Base-by-base conservation (phyloP, 1,284 basidiomycete species). In the Cryptococcus sp. region DNA sequence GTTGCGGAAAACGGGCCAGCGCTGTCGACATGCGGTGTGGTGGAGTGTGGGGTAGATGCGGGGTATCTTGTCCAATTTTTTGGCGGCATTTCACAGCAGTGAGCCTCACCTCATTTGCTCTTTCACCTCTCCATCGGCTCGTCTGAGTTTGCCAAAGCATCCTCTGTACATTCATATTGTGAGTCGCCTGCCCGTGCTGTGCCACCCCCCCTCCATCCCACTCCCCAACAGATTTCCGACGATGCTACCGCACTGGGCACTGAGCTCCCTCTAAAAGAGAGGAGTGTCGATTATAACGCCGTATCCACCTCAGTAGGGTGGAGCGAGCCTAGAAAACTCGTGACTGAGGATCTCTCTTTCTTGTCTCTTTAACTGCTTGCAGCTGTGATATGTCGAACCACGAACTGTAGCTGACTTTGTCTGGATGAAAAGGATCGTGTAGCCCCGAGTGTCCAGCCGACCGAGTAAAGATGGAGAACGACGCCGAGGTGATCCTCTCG, bases 241-340 rank as follows among this genome's bases (percentile, higher is more conserved):
- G 74, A 76, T 73, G 74, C 54, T 68, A 66, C 63, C 68, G 75
- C 75, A 77, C 75, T 77, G 76, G 76, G 76, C 76, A 77, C 73
- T 76, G 74, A 77, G 66, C 59, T 50, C 28, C 57, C 43, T 63
- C 46, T 59, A 61, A 57, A 50, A 60, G 54, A 54, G 56, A 28
- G 54, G 56, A 55, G 53, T 40, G 45, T 56, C 63, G 74, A 75
- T 77, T 76, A 77, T 65, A 70, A 61, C 64, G 71, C 73, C 65
- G 54, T 44, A 51, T 71, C 66, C 68, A 68, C 67, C 61, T 67
- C 71, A 72, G 71, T 56, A 72, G 73, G 65, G 67, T 72, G 71
- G 72, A 71, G 75, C 76, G 77, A 77, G 76, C 75, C 73, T 79
- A 79, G 77, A 79, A 79, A 79, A 73, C 77, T 77, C 77, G 77